These are phyloP conservation scores for Cystobasidium pallidum DNA, from an alignment of 1,284 basidiomycete species.

Conservation along the genomic window DNA sequence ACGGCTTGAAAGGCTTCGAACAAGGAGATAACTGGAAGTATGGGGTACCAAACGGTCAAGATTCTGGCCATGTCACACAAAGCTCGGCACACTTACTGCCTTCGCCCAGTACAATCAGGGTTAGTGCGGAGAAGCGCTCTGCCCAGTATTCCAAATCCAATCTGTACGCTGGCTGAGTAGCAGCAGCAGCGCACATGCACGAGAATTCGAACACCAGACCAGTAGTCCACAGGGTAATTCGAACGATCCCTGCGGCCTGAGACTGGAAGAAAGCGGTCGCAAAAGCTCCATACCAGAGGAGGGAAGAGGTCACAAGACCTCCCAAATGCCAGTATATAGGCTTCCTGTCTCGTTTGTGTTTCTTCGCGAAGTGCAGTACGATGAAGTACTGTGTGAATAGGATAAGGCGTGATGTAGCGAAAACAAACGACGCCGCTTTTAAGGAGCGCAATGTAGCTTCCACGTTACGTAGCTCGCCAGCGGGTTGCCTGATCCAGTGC, in stretches of 20 bases:
- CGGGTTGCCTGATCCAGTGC: slow-evolving; percentile 19
- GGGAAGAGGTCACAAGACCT: slow-evolving; percentile 2
- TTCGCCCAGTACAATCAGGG: slow-evolving; percentile 38
- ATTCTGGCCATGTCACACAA: neutral
- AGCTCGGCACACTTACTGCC: slow-evolving; percentile 9
- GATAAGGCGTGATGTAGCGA: slow-evolving; percentile 22
- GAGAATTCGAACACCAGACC: slow-evolving; percentile 21
- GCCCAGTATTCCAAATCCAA: slow-evolving; percentile 36
- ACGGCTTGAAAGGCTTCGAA: slow-evolving; percentile 33
- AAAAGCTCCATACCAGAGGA: slow-evolving; percentile 21
- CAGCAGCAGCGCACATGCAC: slow-evolving; percentile 3
- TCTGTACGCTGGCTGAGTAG: neutral
- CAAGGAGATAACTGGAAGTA: slow-evolving; percentile 9
- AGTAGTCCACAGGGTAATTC: slow-evolving; percentile 18
- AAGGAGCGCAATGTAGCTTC: slow-evolving; percentile 10
- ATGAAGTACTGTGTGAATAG: slow-evolving; percentile 31
- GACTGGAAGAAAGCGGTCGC: slow-evolving; percentile 7
- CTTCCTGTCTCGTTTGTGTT: slow-evolving; percentile 4
- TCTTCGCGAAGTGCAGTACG: slow-evolving; percentile 16
- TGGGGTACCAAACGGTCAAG: too few relatives aligned
- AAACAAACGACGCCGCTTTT: slow-evolving; percentile 9
- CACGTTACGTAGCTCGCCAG: slow-evolving; percentile 2
- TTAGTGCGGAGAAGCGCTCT: slow-evolving; percentile 36
- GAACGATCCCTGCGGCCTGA: neutral
- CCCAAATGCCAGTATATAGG: slow-evolving; percentile 22